A percentile compares a stretch with the other conserved stretches of the same genome.
These are phyloP conservation scores for Volutella citrinella DNA, from an alignment of 2,329 filamentous ascomycete species.

Conservation along the genomic window DNA sequence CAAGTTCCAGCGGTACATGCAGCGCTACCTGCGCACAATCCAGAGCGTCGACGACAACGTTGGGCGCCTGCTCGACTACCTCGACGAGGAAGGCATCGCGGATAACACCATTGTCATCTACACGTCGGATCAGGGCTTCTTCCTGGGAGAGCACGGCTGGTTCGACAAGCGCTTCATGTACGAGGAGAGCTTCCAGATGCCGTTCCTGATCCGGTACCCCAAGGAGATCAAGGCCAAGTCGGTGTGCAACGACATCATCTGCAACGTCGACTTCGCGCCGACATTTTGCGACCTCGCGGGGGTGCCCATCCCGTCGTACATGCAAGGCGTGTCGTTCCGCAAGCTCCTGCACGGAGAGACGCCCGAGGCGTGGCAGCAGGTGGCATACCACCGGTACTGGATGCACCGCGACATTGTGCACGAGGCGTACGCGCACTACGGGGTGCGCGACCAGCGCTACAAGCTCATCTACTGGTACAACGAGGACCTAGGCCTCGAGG, in stretches of 20 bases:
- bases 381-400: conserved; percentile 55
- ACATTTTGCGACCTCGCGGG: conserved; percentile 46
- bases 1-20: conserved; percentile 57
- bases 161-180: conserved; percentile 59
- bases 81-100: conserved; percentile 39
- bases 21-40: conserved; percentile 51
- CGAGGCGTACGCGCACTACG: conserved; percentile 50
- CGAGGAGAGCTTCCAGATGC: conserved; percentile 56
- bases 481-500: conserved; percentile 43
- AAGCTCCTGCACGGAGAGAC: conserved; percentile 34
- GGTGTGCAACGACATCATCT: conserved; percentile 46
- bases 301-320: conserved; percentile 41
- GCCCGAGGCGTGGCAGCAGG: conserved; percentile 45
- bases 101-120: conserved; percentile 52
- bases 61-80: conserved; percentile 44
- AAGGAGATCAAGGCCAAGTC: conserved; percentile 34
- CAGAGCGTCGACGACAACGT: conserved; percentile 52
- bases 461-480: conserved; percentile 59
- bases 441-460: conserved; percentile 47
- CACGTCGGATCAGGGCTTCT: conserved; percentile 54
- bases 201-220: conserved; percentile 48
- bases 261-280: conserved; percentile 53
- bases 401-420: conserved; percentile 52
- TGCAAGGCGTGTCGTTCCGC: conserved; percentile 49
- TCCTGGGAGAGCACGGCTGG: conserved; percentile 55